Base-by-base conservation (phyloP, 352 stramenopile genomes). In the Phytophthora pistaciae region DNA sequence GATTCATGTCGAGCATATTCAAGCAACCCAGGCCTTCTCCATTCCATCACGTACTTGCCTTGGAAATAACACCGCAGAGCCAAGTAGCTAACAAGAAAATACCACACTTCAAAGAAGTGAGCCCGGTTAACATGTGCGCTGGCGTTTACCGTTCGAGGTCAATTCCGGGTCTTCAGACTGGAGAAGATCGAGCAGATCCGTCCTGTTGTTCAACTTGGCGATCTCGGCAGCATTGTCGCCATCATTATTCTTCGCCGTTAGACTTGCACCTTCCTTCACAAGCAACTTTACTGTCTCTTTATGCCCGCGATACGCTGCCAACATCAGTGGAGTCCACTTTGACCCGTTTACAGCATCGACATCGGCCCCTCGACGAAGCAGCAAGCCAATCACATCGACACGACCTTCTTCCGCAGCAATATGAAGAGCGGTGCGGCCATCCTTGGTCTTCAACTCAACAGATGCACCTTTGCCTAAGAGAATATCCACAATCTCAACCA, bases 351-450 rank as follows among this genome's bases (percentile, higher is more conserved):
- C 31, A 29, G 33, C 23, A n/a, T 73, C 53, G 5, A 73, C 31
- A 8, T 10, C 9, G 18, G 59, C 60, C 21, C 60, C 52, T 36
- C 23, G 42, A 11, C 25, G 7, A 25, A 73, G n/a, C 7, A 73
- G 20, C 3, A 64, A 64, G n/a, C 54, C 42, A 42, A 60, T 25
- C 5, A 69, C 33, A 3, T 56, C 66, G 16, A 29, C 38, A n/a
- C 27, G 42, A 7, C 60, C 55, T 50, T 69, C 60, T 29, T 69
- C 66, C 13, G 54, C 48, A 20, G 60, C 60, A 18, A 69, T 69
- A 64, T 74, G 60, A 6, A 70, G 60, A 14, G 66, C 66, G 5
- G 53, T 56, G 3, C 36, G 53, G 8, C 54, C 66, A 56, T 60
- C 55, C 20, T 48, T 55, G 5, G 36, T 57, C n/a, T 44, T 54